phyloP scores from a whole-genome alignment of 192 early-diverging fungal species.

The Rhizophagus sp. region DNA sequence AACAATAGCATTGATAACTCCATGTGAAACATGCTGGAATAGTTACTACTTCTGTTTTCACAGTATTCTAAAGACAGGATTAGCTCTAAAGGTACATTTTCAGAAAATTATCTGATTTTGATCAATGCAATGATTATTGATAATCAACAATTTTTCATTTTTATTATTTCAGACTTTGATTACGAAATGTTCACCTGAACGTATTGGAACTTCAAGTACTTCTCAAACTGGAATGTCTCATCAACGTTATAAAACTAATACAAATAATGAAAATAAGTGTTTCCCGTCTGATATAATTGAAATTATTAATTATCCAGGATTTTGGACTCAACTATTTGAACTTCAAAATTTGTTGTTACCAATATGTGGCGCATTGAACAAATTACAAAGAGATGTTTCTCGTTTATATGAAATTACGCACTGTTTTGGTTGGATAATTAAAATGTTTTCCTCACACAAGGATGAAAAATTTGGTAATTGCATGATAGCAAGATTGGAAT shows the following conservation, averaged over 20 bases:
- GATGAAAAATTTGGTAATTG: constrained; percentile 9
- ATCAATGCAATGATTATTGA: too few relatives aligned
- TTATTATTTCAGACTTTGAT: background rate
- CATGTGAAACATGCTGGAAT: too few relatives aligned
- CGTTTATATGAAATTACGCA: background rate
- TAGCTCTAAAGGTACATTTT: too few relatives aligned
- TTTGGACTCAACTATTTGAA: background rate
- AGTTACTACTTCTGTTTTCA: too few relatives aligned
- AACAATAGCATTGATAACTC: too few relatives aligned
- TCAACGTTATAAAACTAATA: background rate
- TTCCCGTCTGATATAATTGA: background rate
- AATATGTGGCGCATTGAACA: constrained; percentile 13
- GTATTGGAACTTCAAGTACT: background rate
- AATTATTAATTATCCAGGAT: background rate
- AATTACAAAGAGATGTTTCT: background rate
- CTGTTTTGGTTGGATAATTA: constrained; percentile 6
- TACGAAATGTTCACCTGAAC: background rate
- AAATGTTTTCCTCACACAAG: background rate
- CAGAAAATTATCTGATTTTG: too few relatives aligned
- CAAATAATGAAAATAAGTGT: background rate
- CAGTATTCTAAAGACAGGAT: too few relatives aligned
- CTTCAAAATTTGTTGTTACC: constrained; percentile 3
- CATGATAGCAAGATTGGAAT: background rate
- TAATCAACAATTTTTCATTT: background rate
- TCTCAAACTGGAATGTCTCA: background rate